phyloP scores from a whole-genome alignment of 257 asterid species.

The Thymus mandschuricus region DNA sequence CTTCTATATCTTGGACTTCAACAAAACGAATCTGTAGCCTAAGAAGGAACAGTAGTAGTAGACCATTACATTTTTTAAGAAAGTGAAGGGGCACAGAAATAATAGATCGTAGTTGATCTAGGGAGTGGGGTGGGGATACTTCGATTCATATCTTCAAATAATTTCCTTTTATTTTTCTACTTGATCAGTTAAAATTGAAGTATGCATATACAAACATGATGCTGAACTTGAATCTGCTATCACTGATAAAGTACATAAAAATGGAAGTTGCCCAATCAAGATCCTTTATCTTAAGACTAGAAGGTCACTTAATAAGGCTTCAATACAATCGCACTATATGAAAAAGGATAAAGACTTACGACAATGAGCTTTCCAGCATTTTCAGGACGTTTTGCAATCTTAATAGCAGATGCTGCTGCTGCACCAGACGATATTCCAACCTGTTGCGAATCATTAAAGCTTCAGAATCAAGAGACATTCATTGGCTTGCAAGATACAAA shows the following conservation, averaged over 20 bases:
- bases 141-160: background rate
- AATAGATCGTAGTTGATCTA: background rate
- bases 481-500: background rate
- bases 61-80: background rate
- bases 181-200: background rate
- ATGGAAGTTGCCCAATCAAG: background rate
- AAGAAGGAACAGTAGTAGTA: background rate
- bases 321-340: background rate
- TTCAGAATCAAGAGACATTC: slow-evolving; percentile 8
- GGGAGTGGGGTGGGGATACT: background rate
- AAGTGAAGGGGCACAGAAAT: background rate
- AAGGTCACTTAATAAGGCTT: background rate
- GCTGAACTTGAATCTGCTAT: too few relatives aligned
- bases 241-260: background rate
- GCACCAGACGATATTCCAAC: slow-evolving; percentile 97
- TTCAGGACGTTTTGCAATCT: slow-evolving; percentile 75
- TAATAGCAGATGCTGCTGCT: slow-evolving; percentile 85
- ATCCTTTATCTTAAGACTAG: background rate
- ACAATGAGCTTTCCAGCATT: slow-evolving; percentile 89
- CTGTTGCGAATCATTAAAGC: slow-evolving; percentile 41
- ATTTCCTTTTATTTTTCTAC: background rate
- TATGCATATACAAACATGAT: background rate
- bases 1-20: background rate
- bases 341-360: slow-evolving; percentile 49
- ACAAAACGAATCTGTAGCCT: background rate